These are phyloP conservation scores for Oryza officinalis DNA, from an alignment of 176 grass and related monocot genomes.

Conservation along the genomic window DNA sequence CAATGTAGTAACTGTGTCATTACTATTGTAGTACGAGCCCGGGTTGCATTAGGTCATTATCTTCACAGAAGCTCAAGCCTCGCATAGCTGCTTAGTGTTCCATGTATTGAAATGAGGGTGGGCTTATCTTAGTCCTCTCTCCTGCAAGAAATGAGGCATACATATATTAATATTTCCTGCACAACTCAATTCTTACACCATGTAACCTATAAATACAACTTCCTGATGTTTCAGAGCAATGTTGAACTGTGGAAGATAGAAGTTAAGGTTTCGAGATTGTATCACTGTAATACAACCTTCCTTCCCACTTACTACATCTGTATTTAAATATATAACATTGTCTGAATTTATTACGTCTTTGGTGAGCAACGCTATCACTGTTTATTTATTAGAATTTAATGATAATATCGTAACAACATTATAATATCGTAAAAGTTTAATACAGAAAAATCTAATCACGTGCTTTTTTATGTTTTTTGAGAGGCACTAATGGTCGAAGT, in stretches of 20 bases:
- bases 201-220: neutral
- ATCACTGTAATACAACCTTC: neutral
- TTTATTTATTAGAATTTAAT: no score
- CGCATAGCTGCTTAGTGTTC: slow-evolving; percentile 42
- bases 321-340: no score
- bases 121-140: slow-evolving; percentile 62
- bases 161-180: neutral
- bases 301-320: neutral
- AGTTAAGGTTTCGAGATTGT: neutral
- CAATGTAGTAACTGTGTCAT: slow-evolving; percentile 5
- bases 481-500: no score
- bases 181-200: neutral
- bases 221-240: neutral
- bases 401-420: no score
- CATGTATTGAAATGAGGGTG: slow-evolving; percentile 82
- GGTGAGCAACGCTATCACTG: no score
- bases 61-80: slow-evolving; percentile 42
- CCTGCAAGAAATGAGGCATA: slow-evolving; percentile 46
- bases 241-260: neutral
- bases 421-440: no score
- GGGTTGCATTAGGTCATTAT: slow-evolving; percentile 41
- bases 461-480: no score
- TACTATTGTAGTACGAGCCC: slow-evolving; percentile 31
- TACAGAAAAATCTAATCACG: no score
- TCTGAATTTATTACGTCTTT: no score